Evolutionary conservation across 148 eudicot species (phyloP).

Genomic region (Chenopodium quinoa): DNA sequence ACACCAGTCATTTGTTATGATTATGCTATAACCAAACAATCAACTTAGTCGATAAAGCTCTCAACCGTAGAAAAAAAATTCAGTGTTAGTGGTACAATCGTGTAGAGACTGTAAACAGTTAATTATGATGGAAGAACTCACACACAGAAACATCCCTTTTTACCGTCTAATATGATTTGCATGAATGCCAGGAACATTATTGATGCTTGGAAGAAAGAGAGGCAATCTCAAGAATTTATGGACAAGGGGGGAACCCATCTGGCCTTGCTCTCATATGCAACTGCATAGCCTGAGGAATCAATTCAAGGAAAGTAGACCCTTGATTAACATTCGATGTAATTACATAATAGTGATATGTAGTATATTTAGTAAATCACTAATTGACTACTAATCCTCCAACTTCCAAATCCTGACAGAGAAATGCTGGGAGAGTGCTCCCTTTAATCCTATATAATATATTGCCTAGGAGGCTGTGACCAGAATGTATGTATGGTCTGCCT

Average conservation of each 20-base stretch:
- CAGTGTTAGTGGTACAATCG: neutral
- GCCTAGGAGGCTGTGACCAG: neutral
- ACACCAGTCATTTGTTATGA: neutral
- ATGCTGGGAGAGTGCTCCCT: neutral
- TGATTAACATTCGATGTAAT: constrained; percentile 14
- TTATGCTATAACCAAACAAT: neutral
- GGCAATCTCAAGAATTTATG: constrained; percentile 66
- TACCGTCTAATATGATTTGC: neutral
- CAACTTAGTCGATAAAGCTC: neutral
- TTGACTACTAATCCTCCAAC: neutral
- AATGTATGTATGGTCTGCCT: constrained; percentile 8
- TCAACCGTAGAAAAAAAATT: neutral
- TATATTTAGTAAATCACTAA: neutral
- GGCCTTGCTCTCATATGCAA: constrained; percentile 56
- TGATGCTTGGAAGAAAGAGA: constrained; percentile 55
- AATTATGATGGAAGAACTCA: neutral
- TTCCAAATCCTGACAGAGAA: neutral
- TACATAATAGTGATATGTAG: neutral
- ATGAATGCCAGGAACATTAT: constrained; percentile 54
- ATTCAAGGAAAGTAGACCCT: constrained; percentile 11
- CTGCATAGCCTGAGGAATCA: constrained; percentile 38
- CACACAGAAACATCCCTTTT: neutral
- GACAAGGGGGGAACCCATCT: constrained; percentile 66
- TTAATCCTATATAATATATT: neutral
- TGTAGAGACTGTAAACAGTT: neutral